These are phyloP conservation scores for Endotrypanum monterogeii DNA, from an alignment of 208 protist species.

Conservation along the genomic window DNA sequence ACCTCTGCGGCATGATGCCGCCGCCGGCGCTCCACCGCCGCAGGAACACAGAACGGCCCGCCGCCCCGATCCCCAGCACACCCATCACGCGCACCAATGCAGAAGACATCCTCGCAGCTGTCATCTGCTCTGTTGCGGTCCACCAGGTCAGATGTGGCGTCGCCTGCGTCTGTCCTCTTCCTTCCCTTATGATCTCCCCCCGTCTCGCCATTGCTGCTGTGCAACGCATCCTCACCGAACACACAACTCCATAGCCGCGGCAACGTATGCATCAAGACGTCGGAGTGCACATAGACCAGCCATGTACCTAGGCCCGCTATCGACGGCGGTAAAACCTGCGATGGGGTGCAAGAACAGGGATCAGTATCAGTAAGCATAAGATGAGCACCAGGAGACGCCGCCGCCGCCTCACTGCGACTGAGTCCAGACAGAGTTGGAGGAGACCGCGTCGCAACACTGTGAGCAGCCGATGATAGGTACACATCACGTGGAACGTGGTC, in stretches of 20 bases:
- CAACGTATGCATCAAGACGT: neutral
- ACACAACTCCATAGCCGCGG: conserved; percentile 3
- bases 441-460: neutral
- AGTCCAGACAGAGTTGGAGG: neutral
- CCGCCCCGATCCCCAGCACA: neutral
- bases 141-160: neutral
- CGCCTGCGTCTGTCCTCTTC: neutral
- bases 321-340: neutral
- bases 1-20: conserved; percentile 12
- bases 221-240: neutral
- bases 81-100: too few species aligned
- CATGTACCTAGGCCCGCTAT: conserved; percentile 10
- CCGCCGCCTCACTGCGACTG: neutral
- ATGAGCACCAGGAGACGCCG: neutral
- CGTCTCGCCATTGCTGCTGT: neutral
- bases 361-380: neutral
- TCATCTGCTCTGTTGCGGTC: neutral
- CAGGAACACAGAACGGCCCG: neutral
- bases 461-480: neutral
- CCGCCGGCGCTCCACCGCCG: neutral
- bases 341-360: neutral
- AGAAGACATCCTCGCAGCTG: neutral
- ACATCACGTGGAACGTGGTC: neutral
- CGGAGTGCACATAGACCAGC: conserved; percentile 27
- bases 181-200: too few species aligned